These are phyloP conservation scores for Glarea lozoyensis DNA, from an alignment of 495 filamentous ascomycete genomes.

Conservation along the genomic window DNA sequence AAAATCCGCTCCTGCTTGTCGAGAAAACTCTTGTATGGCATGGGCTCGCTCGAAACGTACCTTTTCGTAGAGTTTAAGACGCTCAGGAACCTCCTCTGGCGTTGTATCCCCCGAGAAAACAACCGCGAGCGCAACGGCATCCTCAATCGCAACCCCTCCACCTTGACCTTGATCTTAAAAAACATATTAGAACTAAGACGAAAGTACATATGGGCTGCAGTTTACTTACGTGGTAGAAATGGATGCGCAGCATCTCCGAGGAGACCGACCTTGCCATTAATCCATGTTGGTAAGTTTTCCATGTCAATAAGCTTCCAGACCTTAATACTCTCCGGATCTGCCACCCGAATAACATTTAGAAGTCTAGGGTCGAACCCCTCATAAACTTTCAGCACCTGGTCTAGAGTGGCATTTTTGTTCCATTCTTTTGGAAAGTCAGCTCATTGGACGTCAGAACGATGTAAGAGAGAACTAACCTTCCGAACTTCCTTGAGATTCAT, in stretches of 20 bases:
- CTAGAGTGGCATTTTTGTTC: conserved; percentile 33
- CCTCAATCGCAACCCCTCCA: conserved; percentile 49
- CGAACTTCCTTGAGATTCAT: conserved; percentile 11
- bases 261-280: conserved; percentile 37
- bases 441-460: not conserved
- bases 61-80: conserved; percentile 45
- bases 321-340: conserved; percentile 36
- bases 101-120: conserved; percentile 37
- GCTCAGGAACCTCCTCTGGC: conserved; percentile 30
- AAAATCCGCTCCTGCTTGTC: conserved; percentile 33
- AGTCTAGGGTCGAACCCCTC: conserved; percentile 33
- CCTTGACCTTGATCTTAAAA: conserved; percentile 50
- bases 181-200: conserved; percentile 54
- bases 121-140: conserved; percentile 45
- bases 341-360: conserved; percentile 32
- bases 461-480: not conserved
- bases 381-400: conserved; percentile 35
- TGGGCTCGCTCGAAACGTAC: conserved; percentile 43
- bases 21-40: conserved; percentile 45
- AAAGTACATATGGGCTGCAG: too few species aligned
- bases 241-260: conserved; percentile 59
- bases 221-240: conserved; percentile 33
- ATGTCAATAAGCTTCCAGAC: conserved; percentile 54
- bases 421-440: conserved; percentile 25
- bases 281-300: conserved; percentile 44